These are phyloP conservation scores for Blastobotrys chiropterorum DNA, from an alignment of 805 yeast species.

Conservation along the genomic window DNA sequence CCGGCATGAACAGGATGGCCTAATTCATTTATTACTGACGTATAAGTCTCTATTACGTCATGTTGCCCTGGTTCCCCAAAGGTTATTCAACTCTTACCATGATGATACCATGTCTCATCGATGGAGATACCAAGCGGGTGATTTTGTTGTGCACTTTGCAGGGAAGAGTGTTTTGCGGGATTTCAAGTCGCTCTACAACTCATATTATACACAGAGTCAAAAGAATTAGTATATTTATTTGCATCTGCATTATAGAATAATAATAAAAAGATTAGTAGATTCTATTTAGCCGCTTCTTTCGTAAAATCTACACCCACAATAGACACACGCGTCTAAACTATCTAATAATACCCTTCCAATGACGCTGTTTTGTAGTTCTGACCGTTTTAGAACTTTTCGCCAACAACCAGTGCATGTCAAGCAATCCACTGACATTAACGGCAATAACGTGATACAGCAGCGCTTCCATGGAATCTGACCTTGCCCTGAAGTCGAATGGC, in stretches of 20 bases:
- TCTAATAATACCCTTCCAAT: constrained; percentile 18
- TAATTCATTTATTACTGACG: constrained; percentile 17
- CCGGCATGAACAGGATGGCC: constrained; percentile 26
- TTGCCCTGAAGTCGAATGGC: constrained; percentile 16
- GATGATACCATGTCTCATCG: constrained; percentile 7
- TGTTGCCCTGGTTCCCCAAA: constrained; percentile 27
- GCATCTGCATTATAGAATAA: not conserved
- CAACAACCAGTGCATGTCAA: constrained; percentile 27
- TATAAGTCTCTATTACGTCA: constrained; percentile 20
- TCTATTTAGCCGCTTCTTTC: constrained; percentile 5
- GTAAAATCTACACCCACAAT: constrained; percentile 23
- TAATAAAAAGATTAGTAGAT: not conserved
- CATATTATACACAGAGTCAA: not conserved
- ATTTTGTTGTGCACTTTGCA: constrained; percentile 28
- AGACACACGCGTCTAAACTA: constrained; percentile 25
- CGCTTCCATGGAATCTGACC: constrained; percentile 29
- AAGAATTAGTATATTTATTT: not conserved
- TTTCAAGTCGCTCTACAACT: not conserved
- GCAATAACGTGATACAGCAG: constrained; percentile 31
- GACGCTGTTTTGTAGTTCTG: constrained; percentile 7
- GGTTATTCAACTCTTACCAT: constrained; percentile 27
- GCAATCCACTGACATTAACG: constrained; percentile 24
- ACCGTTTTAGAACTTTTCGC: constrained; percentile 15
- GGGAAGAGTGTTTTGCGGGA: constrained; percentile 12
- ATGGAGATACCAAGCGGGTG: constrained; percentile 20